phyloP scores from a whole-genome alignment of 148 eudicot genomes.

The Camellia sinensis region DNA sequence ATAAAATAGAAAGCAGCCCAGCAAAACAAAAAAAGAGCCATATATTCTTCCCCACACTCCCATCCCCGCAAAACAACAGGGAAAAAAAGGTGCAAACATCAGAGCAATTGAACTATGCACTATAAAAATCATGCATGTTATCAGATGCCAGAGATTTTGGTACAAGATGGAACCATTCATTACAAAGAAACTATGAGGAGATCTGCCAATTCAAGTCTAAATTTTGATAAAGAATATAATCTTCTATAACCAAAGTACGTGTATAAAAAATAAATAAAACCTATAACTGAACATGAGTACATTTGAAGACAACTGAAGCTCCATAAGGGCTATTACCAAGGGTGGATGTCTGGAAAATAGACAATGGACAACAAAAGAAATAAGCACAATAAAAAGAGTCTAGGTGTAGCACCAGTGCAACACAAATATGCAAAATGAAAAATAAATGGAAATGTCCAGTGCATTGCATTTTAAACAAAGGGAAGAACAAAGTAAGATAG shows the following conservation, averaged over 20 bases:
- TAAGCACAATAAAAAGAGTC: neutral
- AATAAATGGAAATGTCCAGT: neutral
- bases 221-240: neutral
- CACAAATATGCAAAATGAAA: neutral
- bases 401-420: neutral
- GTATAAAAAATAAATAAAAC: neutral
- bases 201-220: neutral
- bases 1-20: neutral
- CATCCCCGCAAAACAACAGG: neutral
- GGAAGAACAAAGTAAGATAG: neutral
- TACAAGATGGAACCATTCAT: neutral
- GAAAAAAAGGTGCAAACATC: neutral
- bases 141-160: neutral
- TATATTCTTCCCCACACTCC: neutral
- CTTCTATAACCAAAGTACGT: neutral
- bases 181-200: neutral
- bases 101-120: neutral
- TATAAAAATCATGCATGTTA: neutral
- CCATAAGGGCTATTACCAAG: slow-evolving; percentile 3
- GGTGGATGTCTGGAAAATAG: neutral
- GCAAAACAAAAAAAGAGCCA: neutral
- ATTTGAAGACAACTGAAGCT: neutral
- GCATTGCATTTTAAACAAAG: too few species aligned
- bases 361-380: neutral
- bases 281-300: neutral